Conservation (phyloP, 192 early-diverging fungal genomes). For the Podila verticillata region DNA sequence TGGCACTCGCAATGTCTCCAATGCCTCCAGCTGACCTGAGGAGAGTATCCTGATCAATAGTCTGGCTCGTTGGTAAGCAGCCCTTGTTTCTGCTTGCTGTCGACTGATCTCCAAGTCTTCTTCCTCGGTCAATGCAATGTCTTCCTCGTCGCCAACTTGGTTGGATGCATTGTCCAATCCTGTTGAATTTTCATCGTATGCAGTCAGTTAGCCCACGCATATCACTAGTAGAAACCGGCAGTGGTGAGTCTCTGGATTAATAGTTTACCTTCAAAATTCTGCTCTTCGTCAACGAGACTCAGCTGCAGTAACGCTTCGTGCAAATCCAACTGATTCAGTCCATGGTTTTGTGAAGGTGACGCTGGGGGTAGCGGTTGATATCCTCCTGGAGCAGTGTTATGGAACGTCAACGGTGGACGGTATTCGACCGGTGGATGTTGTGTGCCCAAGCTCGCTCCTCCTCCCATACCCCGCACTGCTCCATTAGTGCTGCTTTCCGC, state of each 20-base stretch:
- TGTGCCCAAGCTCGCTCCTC: background rate
- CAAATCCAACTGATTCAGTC: slow-evolving; percentile 2
- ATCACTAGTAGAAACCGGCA: background rate
- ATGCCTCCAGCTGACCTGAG: slow-evolving; percentile 4
- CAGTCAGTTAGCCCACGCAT: background rate
- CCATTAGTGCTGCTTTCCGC: background rate
- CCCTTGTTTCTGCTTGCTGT: slow-evolving; percentile 12
- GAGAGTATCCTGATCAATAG: slow-evolving; percentile 21
- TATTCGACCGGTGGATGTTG: background rate
- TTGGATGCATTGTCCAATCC: background rate
- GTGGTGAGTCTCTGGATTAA: no score
- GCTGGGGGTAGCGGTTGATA: background rate
- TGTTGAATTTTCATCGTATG: background rate
- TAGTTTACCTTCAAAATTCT: background rate
- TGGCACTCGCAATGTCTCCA: slow-evolving; percentile 21
- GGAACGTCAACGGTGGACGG: background rate
- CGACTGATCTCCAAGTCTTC: slow-evolving; percentile 13
- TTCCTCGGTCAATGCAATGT: slow-evolving; percentile 2
- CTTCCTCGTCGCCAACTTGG: background rate
- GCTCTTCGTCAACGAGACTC: slow-evolving; percentile 5
- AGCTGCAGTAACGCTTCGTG: slow-evolving; percentile 8
- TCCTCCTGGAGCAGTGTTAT: background rate
- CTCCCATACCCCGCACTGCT: no score
- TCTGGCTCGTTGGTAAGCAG: slow-evolving; percentile 12
- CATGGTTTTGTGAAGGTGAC: background rate